These are phyloP conservation scores for Saccharomyces hybrid DNA, from an alignment of 1,139 yeast genomes.

Conservation along the genomic window DNA sequence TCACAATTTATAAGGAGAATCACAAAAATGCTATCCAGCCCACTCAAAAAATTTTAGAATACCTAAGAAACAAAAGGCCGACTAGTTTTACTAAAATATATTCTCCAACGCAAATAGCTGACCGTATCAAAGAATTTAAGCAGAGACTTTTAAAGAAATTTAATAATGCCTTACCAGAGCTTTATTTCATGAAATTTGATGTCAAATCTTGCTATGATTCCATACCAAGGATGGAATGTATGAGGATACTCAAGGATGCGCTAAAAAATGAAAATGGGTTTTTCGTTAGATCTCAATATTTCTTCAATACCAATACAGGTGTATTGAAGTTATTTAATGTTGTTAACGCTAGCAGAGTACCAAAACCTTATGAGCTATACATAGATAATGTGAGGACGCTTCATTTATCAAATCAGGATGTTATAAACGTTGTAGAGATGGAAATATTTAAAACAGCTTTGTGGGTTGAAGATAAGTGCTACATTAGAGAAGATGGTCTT, in stretches of 20 bases:
- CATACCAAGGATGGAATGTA: constrained; percentile 47
- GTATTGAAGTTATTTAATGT: constrained; percentile 11
- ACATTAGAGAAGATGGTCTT: constrained; percentile 54
- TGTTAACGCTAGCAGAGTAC: constrained; percentile 19
- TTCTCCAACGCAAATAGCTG: constrained; percentile 35
- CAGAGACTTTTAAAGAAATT: constrained; percentile 16
- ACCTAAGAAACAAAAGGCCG: constrained; percentile 20
- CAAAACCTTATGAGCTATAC: constrained; percentile 9
- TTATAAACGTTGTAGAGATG: constrained; percentile 31
- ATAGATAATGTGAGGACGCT: constrained; percentile 21
- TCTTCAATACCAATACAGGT: constrained; percentile 15
- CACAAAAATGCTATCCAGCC: constrained; percentile 34
- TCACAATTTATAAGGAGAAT: constrained; percentile 28
- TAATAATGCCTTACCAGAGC: constrained; percentile 29
- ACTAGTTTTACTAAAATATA: constrained; percentile 23
- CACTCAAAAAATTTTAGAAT: constrained; percentile 31
- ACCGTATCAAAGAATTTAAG: constrained; percentile 31
- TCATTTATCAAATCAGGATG: constrained; percentile 28
- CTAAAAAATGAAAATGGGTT: constrained; percentile 18
- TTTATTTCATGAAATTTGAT: constrained; percentile 66
- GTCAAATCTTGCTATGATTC: constrained; percentile 74
- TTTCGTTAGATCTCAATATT: constrained; percentile 17
- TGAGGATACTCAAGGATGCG: constrained; percentile 22
- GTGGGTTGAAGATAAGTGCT: constrained; percentile 32
- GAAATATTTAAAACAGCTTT: constrained; percentile 40